These are phyloP conservation scores for Epichloe glyceriae DNA, from an alignment of 2,329 filamentous ascomycete genomes.

Conservation along the genomic window DNA sequence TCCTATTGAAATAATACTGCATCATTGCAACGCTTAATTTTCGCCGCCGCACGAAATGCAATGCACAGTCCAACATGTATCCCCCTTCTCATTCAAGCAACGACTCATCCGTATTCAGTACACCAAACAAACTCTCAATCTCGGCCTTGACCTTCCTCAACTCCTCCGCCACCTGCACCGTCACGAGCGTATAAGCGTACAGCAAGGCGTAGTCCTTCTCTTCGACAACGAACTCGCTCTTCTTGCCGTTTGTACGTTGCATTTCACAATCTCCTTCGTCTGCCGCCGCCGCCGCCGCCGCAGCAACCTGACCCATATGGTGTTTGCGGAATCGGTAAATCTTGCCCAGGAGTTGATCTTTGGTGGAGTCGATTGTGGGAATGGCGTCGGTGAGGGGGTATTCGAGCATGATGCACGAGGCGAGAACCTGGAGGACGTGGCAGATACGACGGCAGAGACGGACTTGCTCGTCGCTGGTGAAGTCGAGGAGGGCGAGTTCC, in stretches of 20 bases:
- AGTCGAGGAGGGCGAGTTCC: constrained; percentile 66
- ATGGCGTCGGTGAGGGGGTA: constrained; percentile 85
- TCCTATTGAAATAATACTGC: background rate
- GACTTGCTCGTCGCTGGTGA: constrained; percentile 65
- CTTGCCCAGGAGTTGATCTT: constrained; percentile 74
- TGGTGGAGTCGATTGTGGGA: constrained; percentile 65
- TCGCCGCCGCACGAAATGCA: background rate
- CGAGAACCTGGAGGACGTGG: constrained; percentile 76
- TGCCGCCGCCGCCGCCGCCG: background rate
- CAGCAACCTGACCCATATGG: constrained; percentile 26
- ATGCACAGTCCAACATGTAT: background rate
- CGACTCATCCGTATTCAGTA: constrained; percentile 46
- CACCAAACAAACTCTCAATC: constrained; percentile 50
- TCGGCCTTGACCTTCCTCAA: constrained; percentile 46
- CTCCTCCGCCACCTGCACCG: constrained; percentile 53
- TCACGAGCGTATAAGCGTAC: constrained; percentile 75
- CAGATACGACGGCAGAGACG: constrained; percentile 81
- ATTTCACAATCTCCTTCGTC: constrained; percentile 1
- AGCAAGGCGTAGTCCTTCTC: constrained; percentile 81
- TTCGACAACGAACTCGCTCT: constrained; percentile 30
- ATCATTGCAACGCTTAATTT: background rate
- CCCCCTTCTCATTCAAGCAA: constrained; percentile 33
- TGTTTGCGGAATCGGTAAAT: constrained; percentile 77
- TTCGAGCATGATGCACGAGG: constrained; percentile 85
- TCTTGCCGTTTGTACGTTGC: constrained; percentile 10